Evolutionary conservation across 192 early-diverging fungal genomes (phyloP).

Genomic region (Backusella sp.): DNA sequence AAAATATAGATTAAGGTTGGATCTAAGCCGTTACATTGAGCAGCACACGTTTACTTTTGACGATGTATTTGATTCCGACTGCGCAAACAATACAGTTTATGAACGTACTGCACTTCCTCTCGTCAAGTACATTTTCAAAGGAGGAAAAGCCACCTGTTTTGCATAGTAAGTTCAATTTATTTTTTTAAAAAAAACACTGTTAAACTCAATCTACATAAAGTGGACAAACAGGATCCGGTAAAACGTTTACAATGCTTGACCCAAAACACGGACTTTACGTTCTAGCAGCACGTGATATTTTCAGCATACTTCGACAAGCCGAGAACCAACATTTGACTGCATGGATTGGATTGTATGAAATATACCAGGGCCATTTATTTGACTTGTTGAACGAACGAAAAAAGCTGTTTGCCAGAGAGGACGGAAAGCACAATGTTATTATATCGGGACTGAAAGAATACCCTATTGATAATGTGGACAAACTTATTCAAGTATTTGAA

Average conservation of each 20-base stretch:
- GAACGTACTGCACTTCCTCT: conserved; percentile 88
- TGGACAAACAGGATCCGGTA: conserved; percentile 86
- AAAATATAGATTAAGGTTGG: conserved; percentile 76
- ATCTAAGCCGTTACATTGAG: conserved; percentile 94
- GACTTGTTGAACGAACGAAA: conserved; percentile 92
- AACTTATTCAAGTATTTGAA: conserved; percentile 92
- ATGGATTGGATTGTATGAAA: conserved; percentile 93
- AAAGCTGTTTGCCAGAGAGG: conserved; percentile 92
- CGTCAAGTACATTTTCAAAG: conserved; percentile 91
- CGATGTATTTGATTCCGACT: conserved; percentile 89
- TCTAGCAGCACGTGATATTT: conserved; percentile 89
- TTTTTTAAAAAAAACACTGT: neutral
- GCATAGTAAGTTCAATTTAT: conserved; percentile 74
- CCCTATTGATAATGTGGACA: conserved; percentile 80
- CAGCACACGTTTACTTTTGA: conserved; percentile 94
- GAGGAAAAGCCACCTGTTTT: conserved; percentile 98
- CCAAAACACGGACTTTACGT: conserved; percentile 87
- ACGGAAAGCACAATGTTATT: conserved; percentile 92
- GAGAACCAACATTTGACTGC: conserved; percentile 75
- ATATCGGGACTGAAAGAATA: conserved; percentile 89
- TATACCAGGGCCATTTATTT: conserved; percentile 95
- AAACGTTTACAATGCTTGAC: conserved; percentile 98
- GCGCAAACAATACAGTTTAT: conserved; percentile 86
- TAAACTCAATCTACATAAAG: conserved; percentile 25
- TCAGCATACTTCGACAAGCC: conserved; percentile 66